A percentile compares a stretch with the other conserved stretches of the same genome.
Conservation (phyloP, 2,329 filamentous ascomycete species). For the Sarocladium kiliense region DNA sequence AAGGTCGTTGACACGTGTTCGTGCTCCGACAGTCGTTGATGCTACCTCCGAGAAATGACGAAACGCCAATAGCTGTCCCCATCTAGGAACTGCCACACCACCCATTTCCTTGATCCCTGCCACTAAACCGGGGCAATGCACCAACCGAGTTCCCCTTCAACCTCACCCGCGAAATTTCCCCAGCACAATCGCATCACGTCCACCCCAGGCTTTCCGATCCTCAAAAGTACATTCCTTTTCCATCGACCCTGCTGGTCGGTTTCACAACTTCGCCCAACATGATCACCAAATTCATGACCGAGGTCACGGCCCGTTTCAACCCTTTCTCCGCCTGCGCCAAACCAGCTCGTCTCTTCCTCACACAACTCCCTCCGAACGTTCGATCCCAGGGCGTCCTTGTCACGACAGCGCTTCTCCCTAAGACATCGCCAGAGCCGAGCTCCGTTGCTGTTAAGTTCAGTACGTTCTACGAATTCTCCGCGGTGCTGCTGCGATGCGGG, state of each 20-base stretch:
- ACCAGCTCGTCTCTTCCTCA: conserved; percentile 83
- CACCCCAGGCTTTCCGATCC: too few species aligned
- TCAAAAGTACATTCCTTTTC: not conserved
- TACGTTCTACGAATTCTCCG: conserved; percentile 34
- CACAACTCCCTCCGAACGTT: conserved; percentile 74
- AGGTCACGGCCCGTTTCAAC: conserved; percentile 84
- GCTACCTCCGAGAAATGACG: not conserved
- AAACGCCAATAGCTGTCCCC: conserved; percentile 3
- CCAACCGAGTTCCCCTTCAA: conserved; percentile 2
- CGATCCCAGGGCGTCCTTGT: conserved; percentile 70
- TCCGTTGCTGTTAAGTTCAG: conserved; percentile 80
- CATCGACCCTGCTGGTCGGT: not conserved
- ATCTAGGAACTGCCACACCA: not conserved
- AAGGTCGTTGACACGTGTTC: not conserved
- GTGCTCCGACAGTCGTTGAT: not conserved
- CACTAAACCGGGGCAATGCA: conserved; percentile 9
- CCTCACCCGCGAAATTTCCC: conserved; percentile 8
- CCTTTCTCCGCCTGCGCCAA: conserved; percentile 78
- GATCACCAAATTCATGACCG: conserved; percentile 83
- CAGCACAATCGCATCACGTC: not conserved
- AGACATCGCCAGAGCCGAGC: conserved; percentile 62
- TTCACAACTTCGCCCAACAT: conserved; percentile 40
- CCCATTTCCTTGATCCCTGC: not conserved
- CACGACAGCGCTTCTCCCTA: conserved; percentile 69
- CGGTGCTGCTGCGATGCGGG: too few species aligned